These are phyloP conservation scores for Pythium phragmiticola DNA, from an alignment of 352 stramenopile species.

Conservation along the genomic window DNA sequence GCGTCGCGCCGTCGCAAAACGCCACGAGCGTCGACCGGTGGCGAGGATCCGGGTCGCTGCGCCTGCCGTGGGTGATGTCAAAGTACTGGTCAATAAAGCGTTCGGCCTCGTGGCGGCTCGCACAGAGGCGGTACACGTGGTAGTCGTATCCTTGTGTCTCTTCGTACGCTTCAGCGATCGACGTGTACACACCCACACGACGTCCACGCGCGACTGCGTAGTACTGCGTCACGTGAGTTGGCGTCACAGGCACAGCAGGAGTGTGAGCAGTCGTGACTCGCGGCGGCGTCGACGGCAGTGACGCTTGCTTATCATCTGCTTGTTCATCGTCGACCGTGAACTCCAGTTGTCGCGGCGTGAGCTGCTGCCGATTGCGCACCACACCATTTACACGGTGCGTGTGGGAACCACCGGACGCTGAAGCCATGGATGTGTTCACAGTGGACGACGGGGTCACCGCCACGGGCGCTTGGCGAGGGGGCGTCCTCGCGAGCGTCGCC, in stretches of 20 bases:
- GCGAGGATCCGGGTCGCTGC: conserved; percentile 39
- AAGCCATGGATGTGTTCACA: not conserved
- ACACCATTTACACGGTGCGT: not conserved
- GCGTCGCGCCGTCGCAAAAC: conserved; percentile 68
- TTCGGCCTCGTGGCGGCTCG: conserved; percentile 41
- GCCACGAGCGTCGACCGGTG: conserved; percentile 53
- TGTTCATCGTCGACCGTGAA: not conserved
- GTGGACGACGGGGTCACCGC: not conserved
- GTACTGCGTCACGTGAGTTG: not conserved
- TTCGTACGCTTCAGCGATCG: conserved; percentile 37
- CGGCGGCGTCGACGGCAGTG: not conserved
- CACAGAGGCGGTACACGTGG: conserved; percentile 33
- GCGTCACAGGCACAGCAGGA: conserved; percentile 5
- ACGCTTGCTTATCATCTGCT: not conserved
- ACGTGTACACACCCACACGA: conserved; percentile 44
- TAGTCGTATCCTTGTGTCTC: conserved; percentile 15
- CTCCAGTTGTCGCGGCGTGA: conserved; percentile 8
- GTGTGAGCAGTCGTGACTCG: not conserved
- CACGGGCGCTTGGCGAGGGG: not conserved
- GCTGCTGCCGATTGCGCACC: not conserved
- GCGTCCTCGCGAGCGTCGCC: not conserved
- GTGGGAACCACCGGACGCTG: not conserved
- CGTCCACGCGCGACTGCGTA: conserved; percentile 56
- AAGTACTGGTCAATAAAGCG: conserved; percentile 41
- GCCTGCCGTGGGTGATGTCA: not conserved